Base-by-base conservation (phyloP, 805 yeast species). In the Candida nemodendra region DNA sequence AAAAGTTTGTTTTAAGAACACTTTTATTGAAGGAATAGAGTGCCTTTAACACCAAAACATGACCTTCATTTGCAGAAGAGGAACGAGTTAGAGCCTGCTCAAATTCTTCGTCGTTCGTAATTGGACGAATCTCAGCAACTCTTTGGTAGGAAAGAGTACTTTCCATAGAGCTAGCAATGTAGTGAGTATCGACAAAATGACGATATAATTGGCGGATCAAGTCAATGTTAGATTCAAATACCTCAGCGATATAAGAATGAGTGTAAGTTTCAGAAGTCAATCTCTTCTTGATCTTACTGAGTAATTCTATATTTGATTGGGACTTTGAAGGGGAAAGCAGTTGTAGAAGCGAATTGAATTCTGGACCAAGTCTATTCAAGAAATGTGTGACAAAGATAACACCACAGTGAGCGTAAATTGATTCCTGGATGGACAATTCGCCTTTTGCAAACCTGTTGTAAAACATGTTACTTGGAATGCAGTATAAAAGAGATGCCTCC, bases 241-340 rank as follows among this genome's bases (percentile, higher is more conserved):
- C 81, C 47, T 84, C 90, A 51, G 75, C 74, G 51, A 91, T 89
- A 62, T 77, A 87, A 44, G 79, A 79, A 57, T 85, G 89, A 25
- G 97, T 87, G 63, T 83, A 91, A 14, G 98, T 90, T 64, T 93
- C 98, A 32, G 89, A 81, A 59, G 96, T 81, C 56, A 93, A 76
- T 61, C 97, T 79, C 59, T 86, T 86, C 69, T 88, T 91, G 64
- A 91, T 78, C 43, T 82, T 78, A 45, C 72, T 76, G 56, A 91
- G 72, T 22, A 87, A 79, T 64, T 88, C 97, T 21, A 79, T 76
- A 59, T 84, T 80, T 49, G 78, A 77, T 45, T 79, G 69, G 47
- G 79, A 75, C 56, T 74, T 73, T 32, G 76, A 65, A 21, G 80
- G 70, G 49, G 80, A 83, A 42, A 90, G 71, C 44, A 89, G 70